Evolutionary conservation across 768 basidiomycete genomes (phyloP).

Genomic region (Boletus patriciae): DNA sequence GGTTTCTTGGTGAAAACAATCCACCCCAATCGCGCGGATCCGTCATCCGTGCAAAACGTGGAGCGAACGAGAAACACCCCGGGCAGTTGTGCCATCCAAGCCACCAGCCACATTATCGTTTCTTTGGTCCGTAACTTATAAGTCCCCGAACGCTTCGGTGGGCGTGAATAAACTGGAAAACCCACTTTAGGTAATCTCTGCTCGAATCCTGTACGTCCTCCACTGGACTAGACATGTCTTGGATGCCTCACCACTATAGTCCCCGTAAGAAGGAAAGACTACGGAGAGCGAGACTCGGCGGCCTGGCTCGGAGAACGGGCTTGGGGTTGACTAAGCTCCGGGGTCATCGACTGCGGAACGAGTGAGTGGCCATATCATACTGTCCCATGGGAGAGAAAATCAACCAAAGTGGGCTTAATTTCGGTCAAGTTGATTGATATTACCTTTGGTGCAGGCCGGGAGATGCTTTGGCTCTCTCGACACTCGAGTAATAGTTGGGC

Average conservation of each 20-base stretch:
- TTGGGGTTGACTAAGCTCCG: not conserved
- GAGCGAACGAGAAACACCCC: constrained; percentile 21
- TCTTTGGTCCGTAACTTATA: not conserved
- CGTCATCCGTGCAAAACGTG: constrained; percentile 30
- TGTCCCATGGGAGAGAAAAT: not conserved
- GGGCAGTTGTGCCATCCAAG: constrained; percentile 41
- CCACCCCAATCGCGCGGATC: constrained; percentile 28
- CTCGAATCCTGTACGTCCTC: not conserved
- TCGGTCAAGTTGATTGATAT: no score
- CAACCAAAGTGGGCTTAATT: not conserved
- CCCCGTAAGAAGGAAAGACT: not conserved
- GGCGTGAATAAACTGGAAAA: not conserved
- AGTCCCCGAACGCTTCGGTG: not conserved
- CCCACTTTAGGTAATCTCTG: constrained; percentile 6
- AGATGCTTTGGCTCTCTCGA: not conserved
- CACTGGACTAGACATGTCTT: not conserved
- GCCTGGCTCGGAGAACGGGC: not conserved
- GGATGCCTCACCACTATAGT: not conserved
- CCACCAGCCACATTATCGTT: constrained; percentile 21
- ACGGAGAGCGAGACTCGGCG: not conserved
- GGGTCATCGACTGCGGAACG: not conserved
- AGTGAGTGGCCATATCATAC: no score
- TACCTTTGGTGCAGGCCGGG: not conserved
- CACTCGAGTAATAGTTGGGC: not conserved
- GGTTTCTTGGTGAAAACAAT: constrained; percentile 19